Conservation (phyloP, 345 rosid species). For the Gossypium thurberi region DNA sequence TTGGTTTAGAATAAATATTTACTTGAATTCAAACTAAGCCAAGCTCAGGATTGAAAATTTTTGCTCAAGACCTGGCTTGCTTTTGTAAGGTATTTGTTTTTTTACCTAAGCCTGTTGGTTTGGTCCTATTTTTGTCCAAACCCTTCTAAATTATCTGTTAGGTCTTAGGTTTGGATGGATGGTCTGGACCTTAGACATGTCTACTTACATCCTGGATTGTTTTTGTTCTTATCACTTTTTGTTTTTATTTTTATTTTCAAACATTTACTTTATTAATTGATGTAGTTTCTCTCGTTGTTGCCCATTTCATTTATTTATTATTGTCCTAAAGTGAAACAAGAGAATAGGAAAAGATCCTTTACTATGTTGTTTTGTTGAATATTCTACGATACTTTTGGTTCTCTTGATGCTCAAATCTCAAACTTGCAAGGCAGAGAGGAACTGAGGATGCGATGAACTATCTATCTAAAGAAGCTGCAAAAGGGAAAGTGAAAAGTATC, state of each 20-base stretch:
- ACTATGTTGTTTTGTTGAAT: not conserved
- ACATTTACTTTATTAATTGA: not conserved
- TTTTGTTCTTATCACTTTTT: no score
- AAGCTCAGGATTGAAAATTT: no score
- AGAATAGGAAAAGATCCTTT: not conserved
- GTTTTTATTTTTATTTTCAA: not conserved
- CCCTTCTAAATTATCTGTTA: no score
- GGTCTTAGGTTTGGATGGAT: no score
- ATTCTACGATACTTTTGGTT: not conserved
- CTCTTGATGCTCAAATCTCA: slow-evolving; percentile 15
- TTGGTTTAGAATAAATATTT: no score
- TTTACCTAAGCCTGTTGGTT: no score
- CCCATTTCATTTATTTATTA: not conserved
- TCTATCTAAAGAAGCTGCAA: slow-evolving; percentile 64
- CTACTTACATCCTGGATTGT: no score
- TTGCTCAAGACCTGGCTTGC: no score
- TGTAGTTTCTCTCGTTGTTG: not conserved
- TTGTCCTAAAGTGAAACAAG: slow-evolving; percentile 1
- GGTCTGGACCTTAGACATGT: no score
- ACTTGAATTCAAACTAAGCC: no score
- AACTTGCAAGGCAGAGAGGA: slow-evolving; percentile 61
- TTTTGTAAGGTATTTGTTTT: no score
- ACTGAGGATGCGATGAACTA: slow-evolving; percentile 89
- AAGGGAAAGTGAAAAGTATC: slow-evolving; percentile 54
- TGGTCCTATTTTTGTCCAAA: no score